phyloP scores from a whole-genome alignment of 169 alveolate species.

The Plasmodium inui region DNA sequence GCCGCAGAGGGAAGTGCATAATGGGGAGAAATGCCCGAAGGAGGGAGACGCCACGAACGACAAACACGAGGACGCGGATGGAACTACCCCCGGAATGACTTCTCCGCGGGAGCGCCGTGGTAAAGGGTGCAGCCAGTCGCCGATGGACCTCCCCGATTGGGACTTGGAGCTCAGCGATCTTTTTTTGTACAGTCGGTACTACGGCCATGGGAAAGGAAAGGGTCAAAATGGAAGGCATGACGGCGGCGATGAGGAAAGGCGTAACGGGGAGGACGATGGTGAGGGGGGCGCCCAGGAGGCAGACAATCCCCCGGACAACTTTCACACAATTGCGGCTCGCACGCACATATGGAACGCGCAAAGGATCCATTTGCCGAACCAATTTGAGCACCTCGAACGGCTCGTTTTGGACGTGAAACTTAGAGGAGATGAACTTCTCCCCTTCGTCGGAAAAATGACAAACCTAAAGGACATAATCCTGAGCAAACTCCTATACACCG shows the following conservation, averaged over 20 bases:
- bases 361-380: background rate
- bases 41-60: background rate
- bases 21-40: background rate
- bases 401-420: slow-evolving; percentile 48
- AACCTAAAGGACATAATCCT: slow-evolving; percentile 68
- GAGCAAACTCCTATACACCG: slow-evolving; percentile 41
- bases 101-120: background rate
- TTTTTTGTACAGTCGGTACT: slow-evolving; percentile 16
- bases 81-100: background rate
- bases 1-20: background rate
- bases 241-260: background rate
- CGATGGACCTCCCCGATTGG: slow-evolving; percentile 10
- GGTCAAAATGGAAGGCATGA: background rate
- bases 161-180: background rate
- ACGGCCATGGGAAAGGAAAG: background rate
- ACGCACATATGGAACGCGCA: slow-evolving; percentile 2
- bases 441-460: slow-evolving; percentile 46
- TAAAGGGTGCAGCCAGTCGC: background rate
- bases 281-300: background rate
- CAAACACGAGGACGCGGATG: background rate
- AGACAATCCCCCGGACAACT: background rate
- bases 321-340: slow-evolving; percentile 1
- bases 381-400: slow-evolving; percentile 30
- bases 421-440: slow-evolving; percentile 62
- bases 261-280: background rate